Evolutionary conservation across 352 stramenopile genomes (phyloP).

Genomic region (Aphanomyces euteiches): DNA sequence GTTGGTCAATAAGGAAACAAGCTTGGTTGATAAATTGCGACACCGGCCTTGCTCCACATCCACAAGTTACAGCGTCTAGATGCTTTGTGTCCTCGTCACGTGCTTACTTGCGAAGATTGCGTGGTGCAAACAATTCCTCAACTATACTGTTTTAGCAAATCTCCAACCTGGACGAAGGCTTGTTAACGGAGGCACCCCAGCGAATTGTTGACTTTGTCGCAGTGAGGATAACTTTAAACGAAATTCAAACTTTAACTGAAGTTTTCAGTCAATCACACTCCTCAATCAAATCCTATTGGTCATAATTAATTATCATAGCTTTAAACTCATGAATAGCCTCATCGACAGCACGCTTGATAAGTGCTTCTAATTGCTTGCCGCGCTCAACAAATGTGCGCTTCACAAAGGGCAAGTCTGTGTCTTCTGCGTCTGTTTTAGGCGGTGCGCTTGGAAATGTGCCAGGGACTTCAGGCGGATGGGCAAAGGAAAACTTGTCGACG

Average conservation of each 20-base stretch:
- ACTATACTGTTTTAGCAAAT: too few species aligned
- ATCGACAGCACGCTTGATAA: neutral
- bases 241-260: neutral
- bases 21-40: too few species aligned
- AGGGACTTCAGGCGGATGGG: neutral
- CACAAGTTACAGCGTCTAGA: too few species aligned
- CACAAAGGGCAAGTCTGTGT: neutral
- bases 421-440: neutral
- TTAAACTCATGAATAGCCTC: neutral
- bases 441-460: neutral
- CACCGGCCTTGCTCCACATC: too few species aligned
- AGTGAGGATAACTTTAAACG: neutral
- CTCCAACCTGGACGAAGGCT: too few species aligned
- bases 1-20: too few species aligned
- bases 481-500: neutral
- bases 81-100: too few species aligned
- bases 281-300: neutral
- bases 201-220: neutral
- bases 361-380: neutral
- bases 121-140: too few species aligned
- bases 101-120: too few species aligned
- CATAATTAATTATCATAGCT: neutral
- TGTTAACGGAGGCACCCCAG: too few species aligned
- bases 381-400: constrained; percentile 4
- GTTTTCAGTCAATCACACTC: neutral